Base-by-base conservation (phyloP, 2,329 filamentous ascomycete genomes). In the Fusarium sp. region DNA sequence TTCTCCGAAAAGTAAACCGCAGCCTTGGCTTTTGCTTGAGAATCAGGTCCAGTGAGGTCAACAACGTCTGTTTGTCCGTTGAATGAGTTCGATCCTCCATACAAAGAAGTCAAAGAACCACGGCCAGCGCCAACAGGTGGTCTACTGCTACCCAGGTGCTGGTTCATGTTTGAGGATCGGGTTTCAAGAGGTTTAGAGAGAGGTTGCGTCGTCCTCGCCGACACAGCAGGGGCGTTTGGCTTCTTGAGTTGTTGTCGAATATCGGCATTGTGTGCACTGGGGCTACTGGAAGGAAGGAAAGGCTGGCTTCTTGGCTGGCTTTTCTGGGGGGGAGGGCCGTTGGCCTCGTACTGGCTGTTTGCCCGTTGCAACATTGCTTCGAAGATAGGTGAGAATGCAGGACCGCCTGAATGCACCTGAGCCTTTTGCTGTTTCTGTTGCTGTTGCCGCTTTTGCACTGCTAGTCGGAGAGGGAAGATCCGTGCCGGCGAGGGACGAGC, bases 1-100 rank as follows among this genome's bases (percentile, higher is more conserved):
- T 94, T 88, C 61, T 93, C 91, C 58, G 88, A 85, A 62, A 93
- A 91, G 58, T 84, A 85, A 9, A 90, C 84, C 7, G 67, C 61
- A 10, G 73, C 56, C 35, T 72, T 61, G 26, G 64, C 43, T 46
- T 74, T 76, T 59, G 67, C 44, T 25, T 70, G 32, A 11, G 67
- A 60, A 38, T 73, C 70, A 1, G 74, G 47, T 6, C 52, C 67
- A 10, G 75, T 75, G 28, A 80, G 69, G 46, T 79, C 74, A 58
- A 81, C 72, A 6, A 74, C 63, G 24, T 45, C 55, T 12, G 70
- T 40, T 22, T 73, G 64, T 3, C 69, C 53, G 29, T 67, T 70
- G 67, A 88, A 88, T 0, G 84, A 81, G 43, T 81, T 77, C 10
- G 80, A 76, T 26, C 75, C 79, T 58, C 70, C 76, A 61, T 76